Evolutionary conservation across 371 early-diverging fungal genomes (phyloP).

Genomic region (Basidiobolus meristosporus): DNA sequence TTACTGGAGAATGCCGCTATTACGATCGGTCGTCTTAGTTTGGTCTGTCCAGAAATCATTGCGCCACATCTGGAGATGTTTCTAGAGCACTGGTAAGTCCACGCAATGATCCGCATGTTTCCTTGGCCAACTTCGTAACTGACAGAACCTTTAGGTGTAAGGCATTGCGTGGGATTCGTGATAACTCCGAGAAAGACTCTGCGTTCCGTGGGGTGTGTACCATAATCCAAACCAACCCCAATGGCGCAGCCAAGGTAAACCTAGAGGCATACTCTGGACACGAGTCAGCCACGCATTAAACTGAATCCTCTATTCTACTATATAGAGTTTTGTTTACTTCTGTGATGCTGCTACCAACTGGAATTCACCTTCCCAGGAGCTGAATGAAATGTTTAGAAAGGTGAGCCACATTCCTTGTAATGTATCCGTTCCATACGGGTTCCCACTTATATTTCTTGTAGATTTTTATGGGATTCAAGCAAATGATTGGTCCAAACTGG

Average conservation of each 20-base stretch:
- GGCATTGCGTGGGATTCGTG: conserved; percentile 44
- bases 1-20: conserved; percentile 87
- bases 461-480: conserved; percentile 50
- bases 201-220: conserved; percentile 83
- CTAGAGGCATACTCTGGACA: too few relatives aligned
- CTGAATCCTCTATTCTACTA: too few relatives aligned
- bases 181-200: conserved; percentile 84
- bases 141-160: too few relatives aligned
- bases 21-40: conserved; percentile 79
- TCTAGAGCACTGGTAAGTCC: conserved; percentile 49
- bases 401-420: too few relatives aligned
- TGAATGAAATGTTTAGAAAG: conserved; percentile 48
- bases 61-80: conserved; percentile 60
- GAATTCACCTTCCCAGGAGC: conserved; percentile 29
- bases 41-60: conserved; percentile 59
- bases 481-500: conserved; percentile 50
- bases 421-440: too few relatives aligned
- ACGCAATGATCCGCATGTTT: too few relatives aligned
- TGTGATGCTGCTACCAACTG: conserved; percentile 50
- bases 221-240: conserved; percentile 72
- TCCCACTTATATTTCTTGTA: too few relatives aligned
- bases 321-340: conserved; percentile 40
- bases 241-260: conserved; percentile 49
- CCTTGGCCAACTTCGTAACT: too few relatives aligned
- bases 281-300: too few relatives aligned